Evolutionary conservation across 352 stramenopile species (phyloP), one percentile per base, ranked within the genome.

Genomic region (Pythium coloratum): DNA sequence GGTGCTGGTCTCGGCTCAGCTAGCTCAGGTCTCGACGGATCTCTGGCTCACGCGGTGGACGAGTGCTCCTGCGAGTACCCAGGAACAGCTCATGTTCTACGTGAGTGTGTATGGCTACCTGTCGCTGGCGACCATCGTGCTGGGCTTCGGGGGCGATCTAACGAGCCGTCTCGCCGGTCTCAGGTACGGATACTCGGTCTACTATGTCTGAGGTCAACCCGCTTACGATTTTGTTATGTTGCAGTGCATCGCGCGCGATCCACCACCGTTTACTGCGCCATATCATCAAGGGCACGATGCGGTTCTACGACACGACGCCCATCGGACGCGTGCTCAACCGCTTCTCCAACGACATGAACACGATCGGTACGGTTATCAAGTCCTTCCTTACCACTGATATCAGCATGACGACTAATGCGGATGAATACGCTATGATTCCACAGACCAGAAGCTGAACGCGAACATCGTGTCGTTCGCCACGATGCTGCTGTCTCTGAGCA

Each of bases 251-350:
- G 5, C 78, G 79, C 54, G 59, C 38, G 44, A 88, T 95, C 24
- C 88, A 95, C 65, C 49, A 84, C 53, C 64, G 56, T 8, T 64
- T 97, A 33, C 68, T 96, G 42, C 71, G 79, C 20, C 70, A 75
- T 38, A 62, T 97, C 3, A 77, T 94, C 20, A 77, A 78, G 32
- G 88, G 84, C 5, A 92, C 87, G 16, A 92, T 96, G 86, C 74
- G 80, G 32, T 98, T 96, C 71, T 97, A 97, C 60, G 80, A 91
- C 44, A 85, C 78, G 8, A 95, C 82, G 5, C 89, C 90, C 0
- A 72, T 95, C 6, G 91, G 86, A 3, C 78, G 84, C 4, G 81
- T 97, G 36, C 68, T 95, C 24, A 91, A 90, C 47, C 80, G 91
- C 0, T 93, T 96, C 62, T 88, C 77, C 5, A 83, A 81, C 61